Conservation (phyloP, 2,329 filamentous ascomycete genomes). For the Diplodia seriata region DNA sequence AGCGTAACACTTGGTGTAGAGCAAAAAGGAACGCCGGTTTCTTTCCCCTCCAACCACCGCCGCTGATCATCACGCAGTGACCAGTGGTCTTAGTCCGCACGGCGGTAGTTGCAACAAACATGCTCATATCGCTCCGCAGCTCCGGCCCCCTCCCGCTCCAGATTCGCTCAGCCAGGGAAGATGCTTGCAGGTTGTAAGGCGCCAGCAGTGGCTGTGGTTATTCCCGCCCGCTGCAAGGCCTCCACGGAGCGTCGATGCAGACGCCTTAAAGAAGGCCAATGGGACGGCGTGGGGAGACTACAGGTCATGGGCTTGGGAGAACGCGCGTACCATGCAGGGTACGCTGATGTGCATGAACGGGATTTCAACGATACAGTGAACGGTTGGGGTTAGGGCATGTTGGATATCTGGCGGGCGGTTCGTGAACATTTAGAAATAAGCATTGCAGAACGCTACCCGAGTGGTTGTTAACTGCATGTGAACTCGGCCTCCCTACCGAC, state of each 20-base stretch:
- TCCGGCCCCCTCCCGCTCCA: not conserved
- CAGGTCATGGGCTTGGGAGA: not conserved
- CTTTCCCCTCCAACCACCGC: not conserved
- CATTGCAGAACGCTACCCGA: too few species aligned
- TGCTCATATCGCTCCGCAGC: not conserved
- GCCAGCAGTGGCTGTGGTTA: not conserved
- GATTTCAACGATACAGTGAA: not conserved
- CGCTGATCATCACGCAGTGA: not conserved
- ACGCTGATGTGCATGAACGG: not conserved
- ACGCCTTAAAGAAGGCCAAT: not conserved
- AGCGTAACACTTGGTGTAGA: not conserved
- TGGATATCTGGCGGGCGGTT: too few species aligned
- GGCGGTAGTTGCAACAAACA: not conserved
- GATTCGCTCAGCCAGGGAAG: not conserved
- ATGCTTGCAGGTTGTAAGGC: not conserved
- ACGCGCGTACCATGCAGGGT: not conserved
- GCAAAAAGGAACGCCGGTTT: not conserved
- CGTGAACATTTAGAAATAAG: too few species aligned
- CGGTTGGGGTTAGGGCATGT: not conserved
- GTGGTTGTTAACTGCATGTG: too few species aligned
- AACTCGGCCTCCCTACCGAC: too few species aligned
- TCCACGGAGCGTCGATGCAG: not conserved
- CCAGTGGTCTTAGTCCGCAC: not conserved
- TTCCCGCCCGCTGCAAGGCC: conserved; percentile 3
- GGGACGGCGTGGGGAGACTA: not conserved